phyloP scores from a whole-genome alignment of 2,329 filamentous ascomycete species.

The Aspergillus sp. region DNA sequence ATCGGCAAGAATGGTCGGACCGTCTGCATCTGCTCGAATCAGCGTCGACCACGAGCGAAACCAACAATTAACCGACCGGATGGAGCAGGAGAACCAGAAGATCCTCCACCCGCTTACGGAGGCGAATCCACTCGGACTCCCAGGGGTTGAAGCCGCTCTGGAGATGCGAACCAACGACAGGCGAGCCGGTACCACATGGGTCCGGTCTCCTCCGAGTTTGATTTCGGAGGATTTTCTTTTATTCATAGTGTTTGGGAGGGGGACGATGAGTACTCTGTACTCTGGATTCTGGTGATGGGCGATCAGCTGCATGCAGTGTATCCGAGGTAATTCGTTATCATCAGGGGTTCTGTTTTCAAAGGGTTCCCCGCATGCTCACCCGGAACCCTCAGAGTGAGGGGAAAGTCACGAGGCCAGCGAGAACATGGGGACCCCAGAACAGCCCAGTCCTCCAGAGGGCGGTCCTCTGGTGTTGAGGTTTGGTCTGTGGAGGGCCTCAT shows the following conservation, averaged over 20 bases:
- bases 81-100: not conserved
- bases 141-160: not conserved
- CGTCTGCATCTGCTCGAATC: too few relatives aligned
- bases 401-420: not conserved
- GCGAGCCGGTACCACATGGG: not conserved
- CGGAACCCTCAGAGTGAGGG: not conserved
- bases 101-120: conserved; percentile 5
- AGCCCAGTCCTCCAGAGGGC: not conserved
- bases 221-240: too few relatives aligned
- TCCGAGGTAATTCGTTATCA: too few relatives aligned
- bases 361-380: too few relatives aligned
- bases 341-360: too few relatives aligned
- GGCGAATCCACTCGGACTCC: not conserved
- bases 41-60: not conserved
- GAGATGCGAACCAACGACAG: not conserved
- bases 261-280: too few relatives aligned
- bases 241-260: too few relatives aligned
- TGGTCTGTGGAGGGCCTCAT: not conserved
- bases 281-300: too few relatives aligned
- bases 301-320: too few relatives aligned
- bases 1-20: not conserved
- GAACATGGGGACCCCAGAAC: not conserved
- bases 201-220: too few relatives aligned
- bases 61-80: conserved; percentile 1
- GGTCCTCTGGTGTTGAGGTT: not conserved